Conservation (phyloP, 306 rosid species). For the Fagus crenata region DNA sequence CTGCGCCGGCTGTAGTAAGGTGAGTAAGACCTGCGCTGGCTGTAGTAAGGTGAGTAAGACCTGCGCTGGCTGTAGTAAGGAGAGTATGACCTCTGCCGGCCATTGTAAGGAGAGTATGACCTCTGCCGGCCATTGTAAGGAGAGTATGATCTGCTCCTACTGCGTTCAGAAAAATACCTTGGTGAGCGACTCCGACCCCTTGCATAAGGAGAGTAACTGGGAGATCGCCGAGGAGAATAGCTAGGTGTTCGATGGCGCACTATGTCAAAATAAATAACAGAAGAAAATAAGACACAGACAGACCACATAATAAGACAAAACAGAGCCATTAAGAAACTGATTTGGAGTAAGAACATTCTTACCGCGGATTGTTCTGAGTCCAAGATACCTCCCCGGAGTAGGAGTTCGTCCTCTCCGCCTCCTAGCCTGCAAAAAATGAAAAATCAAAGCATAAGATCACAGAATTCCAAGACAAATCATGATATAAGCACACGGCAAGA, state of each 20-base stretch:
- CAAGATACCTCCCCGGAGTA: conserved; percentile 88
- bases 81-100: conserved; percentile 35
- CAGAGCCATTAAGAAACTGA: background rate
- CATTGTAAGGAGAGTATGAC: conserved; percentile 17
- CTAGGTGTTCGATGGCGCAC: conserved; percentile 48
- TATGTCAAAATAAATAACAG: background rate
- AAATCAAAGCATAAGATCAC: conserved; percentile 29
- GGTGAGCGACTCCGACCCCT: conserved; percentile 47
- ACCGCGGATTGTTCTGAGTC: conserved; percentile 64
- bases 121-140: conserved; percentile 21
- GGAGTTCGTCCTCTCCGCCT: conserved; percentile 92
- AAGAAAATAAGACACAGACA: background rate
- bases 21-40: too few relatives aligned
- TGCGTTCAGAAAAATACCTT: conserved; percentile 32
- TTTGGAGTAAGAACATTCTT: conserved; percentile 13
- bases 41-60: conserved; percentile 41
- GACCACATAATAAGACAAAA: background rate
- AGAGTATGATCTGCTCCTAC: conserved; percentile 50
- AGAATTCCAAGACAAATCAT: background rate
- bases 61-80: conserved; percentile 25
- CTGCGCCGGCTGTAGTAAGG: conserved; percentile 23
- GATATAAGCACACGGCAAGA: background rate
- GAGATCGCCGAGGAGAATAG: conserved; percentile 67
- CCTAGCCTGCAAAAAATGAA: conserved; percentile 59
- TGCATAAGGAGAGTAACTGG: conserved; percentile 64